Percentiles rank a stretch among this genome's conserved stretches.
phyloP scores from a whole-genome alignment of 495 filamentous ascomycete species.

The Tuber microsphaerosporum region DNA sequence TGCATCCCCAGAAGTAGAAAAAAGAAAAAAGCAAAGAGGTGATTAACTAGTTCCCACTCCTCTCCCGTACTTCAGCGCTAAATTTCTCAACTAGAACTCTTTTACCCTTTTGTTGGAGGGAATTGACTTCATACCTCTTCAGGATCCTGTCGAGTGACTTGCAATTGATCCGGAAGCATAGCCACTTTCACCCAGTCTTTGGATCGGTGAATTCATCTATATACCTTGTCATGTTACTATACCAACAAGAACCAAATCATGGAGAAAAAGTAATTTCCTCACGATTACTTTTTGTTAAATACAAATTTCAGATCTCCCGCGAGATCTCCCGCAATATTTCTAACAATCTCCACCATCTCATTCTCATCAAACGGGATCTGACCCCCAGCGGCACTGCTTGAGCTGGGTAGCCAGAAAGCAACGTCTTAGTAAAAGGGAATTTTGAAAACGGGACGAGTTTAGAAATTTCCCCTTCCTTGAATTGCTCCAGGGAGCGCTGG shows the following conservation, averaged over 20 bases:
- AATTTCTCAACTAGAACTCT: slow-evolving; percentile 57
- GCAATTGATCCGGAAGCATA: slow-evolving; percentile 91
- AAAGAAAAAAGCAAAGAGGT: slow-evolving; percentile 15
- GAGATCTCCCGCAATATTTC: slow-evolving; percentile 67
- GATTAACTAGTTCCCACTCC: background rate
- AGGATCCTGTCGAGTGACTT: slow-evolving; percentile 81
- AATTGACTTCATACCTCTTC: slow-evolving; percentile 69
- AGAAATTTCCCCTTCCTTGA: slow-evolving; percentile 52
- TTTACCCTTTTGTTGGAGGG: slow-evolving; percentile 61
- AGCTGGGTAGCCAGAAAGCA: slow-evolving; percentile 75
- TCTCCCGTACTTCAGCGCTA: slow-evolving; percentile 71
- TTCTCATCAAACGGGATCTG: slow-evolving; percentile 71
- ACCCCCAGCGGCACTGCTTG: slow-evolving; percentile 44
- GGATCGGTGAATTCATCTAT: slow-evolving; percentile 84
- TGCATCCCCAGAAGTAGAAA: background rate
- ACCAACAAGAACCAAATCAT: background rate
- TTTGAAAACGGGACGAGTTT: slow-evolving; percentile 82
- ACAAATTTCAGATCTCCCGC: slow-evolving; percentile 76
- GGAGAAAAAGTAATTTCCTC: background rate
- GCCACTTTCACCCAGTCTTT: slow-evolving; percentile 69
- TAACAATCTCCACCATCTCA: slow-evolving; percentile 90
- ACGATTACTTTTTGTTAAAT: background rate
- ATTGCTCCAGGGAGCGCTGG: slow-evolving; percentile 72
- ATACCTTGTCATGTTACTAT: slow-evolving; percentile 14
- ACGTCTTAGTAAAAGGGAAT: slow-evolving; percentile 84